Base-by-base conservation (phyloP, 208 protist genomes). In the Crithidia sp. region DNA sequence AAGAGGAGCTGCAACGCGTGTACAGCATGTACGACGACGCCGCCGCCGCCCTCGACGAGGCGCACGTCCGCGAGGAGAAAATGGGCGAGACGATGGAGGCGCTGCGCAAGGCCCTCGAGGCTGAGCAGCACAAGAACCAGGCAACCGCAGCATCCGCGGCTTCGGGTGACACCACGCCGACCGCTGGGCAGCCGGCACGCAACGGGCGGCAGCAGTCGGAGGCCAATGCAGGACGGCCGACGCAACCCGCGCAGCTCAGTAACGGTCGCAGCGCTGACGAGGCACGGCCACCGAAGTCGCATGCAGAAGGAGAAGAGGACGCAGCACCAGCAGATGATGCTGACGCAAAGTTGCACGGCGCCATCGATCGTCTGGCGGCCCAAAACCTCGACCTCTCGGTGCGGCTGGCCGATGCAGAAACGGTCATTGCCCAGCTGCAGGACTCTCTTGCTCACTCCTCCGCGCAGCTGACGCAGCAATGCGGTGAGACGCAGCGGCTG, bases 81-180 rank as follows among this genome's bases (percentile, higher is more conserved):
- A 81, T 84, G 69, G 62, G 68, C 6, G 81, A 83, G 45, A 72
- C 84, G 43, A 71, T 89, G 58, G 76, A 80, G 58, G 62, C 77
- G 13, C 67, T 89, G 12, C 67, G 44, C 5, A 56, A 63, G 47
- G 74, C 67, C n/a, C 63, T 87, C 3, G 70, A 80, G 57, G 62
- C 65, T 7, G 75, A 84, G 63, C 49, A 78, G 61, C 5, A 28
- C 56, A 63, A 61, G 57, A 54, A 50, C n/a, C 62, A 76, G 41
- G 40, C 53, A n/a, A 50, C 57, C 13, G 47, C 16, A 52, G 57
- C 8, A 55, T 45, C 28, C 8, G 36, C 2, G 16, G 39, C 16
- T 49, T 17, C 28, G 56, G 16, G 13, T 44, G 44, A n/a, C 65
- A 41, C 7, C n/a, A 57, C 36, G 39, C 45, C n/a, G 37, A 3